phyloP scores from a whole-genome alignment of 371 early-diverging fungal species.

The Vairimorpha necatrix region DNA sequence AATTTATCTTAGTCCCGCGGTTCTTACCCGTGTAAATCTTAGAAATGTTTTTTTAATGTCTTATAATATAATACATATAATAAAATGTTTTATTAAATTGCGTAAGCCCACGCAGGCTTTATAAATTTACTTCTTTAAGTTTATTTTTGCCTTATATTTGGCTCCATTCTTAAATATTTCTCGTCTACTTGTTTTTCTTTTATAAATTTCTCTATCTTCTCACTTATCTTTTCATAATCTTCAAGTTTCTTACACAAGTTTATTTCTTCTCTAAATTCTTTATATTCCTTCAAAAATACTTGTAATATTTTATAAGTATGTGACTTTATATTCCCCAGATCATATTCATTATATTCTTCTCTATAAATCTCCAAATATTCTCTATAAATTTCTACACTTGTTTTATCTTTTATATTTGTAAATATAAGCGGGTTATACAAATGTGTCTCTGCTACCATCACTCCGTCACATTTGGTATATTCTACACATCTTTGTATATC shows the following conservation, averaged over 20 bases:
- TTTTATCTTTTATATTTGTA: slow-evolving; percentile 68
- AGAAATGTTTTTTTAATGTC: too few relatives aligned
- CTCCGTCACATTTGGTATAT: slow-evolving; percentile 80
- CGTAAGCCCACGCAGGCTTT: too few relatives aligned
- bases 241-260: slow-evolving; percentile 36
- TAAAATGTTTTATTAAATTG: too few relatives aligned
- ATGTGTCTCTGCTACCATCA: slow-evolving; percentile 74
- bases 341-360: slow-evolving; percentile 13
- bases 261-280: slow-evolving; percentile 7
- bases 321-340: slow-evolving; percentile 37
- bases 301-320: slow-evolving; percentile 51
- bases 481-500: slow-evolving; percentile 80
- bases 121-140: too few relatives aligned
- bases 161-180: neutral
- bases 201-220: neutral
- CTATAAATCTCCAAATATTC: slow-evolving; percentile 47
- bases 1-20: too few relatives aligned
- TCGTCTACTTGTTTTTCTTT: neutral
- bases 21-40: too few relatives aligned
- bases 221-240: neutral
- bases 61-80: too few relatives aligned
- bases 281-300: slow-evolving; percentile 1
- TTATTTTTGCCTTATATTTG: slow-evolving; percentile 1
- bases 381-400: slow-evolving; percentile 39
- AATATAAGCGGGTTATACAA: slow-evolving; percentile 57